These are phyloP conservation scores for Hyparrhenia diplandra DNA, from an alignment of 176 grass and related monocot genomes.

Conservation along the genomic window DNA sequence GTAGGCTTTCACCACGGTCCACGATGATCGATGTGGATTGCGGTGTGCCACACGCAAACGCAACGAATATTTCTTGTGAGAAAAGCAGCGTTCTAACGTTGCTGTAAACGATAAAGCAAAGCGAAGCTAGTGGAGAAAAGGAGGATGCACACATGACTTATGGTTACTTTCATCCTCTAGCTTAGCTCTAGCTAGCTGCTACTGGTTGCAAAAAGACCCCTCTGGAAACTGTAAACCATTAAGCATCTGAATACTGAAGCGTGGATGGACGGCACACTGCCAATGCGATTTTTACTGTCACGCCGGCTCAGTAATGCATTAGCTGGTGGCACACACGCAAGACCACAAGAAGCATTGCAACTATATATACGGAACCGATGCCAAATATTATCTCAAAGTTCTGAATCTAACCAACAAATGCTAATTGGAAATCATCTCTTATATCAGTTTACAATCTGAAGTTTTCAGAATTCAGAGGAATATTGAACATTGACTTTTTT, in stretches of 20 bases:
- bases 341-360: neutral
- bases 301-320: neutral
- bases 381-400: neutral
- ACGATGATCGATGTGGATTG: neutral
- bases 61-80: slow-evolving; percentile 24
- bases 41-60: slow-evolving; percentile 21
- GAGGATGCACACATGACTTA: slow-evolving; percentile 19
- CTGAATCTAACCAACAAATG: neutral
- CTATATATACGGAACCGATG: neutral
- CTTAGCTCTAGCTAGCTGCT: neutral
- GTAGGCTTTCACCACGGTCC: neutral
- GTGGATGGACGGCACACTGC: neutral
- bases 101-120: slow-evolving; percentile 1
- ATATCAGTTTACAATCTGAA: neutral
- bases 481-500: neutral
- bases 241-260: neutral
- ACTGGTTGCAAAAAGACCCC: neutral
- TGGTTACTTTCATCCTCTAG: slow-evolving; percentile 8
- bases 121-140: neutral
- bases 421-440: neutral
- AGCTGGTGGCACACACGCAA: neutral
- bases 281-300: neutral
- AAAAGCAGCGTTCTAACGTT: neutral
- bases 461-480: neutral
- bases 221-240: neutral